Conservation (phyloP, 345 rosid genomes). For the Citrus reticulata region DNA sequence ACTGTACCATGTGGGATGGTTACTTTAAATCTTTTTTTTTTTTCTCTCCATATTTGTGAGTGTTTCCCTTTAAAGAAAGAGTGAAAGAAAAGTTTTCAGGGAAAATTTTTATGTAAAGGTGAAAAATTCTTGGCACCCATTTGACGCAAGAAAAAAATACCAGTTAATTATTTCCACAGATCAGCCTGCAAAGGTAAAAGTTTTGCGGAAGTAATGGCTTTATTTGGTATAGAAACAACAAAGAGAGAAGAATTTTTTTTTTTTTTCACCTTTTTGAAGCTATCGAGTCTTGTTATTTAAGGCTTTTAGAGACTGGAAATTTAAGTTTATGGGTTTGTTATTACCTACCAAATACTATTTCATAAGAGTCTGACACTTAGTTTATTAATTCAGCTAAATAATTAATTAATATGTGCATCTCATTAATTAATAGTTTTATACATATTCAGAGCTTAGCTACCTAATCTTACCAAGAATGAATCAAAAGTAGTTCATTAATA, state of each 20-base stretch:
- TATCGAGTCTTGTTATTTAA: not conserved
- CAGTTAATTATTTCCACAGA: no score
- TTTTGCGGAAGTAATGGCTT: not conserved
- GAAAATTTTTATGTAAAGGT: not conserved
- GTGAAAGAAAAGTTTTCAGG: constrained; percentile 16
- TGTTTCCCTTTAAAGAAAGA: constrained; percentile 1
- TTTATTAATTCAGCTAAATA: not conserved
- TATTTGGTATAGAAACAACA: not conserved
- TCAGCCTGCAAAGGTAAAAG: not conserved
- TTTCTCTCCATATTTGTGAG: not conserved
- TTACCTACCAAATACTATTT: not conserved
- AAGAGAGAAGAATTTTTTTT: not conserved
- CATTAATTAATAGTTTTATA: not conserved
- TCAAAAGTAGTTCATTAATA: no score
- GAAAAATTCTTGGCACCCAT: constrained; percentile 17
- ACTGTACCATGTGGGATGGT: constrained; percentile 9
- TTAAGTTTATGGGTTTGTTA: not conserved
- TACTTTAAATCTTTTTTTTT: constrained; percentile 3
- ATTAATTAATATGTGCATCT: not conserved
- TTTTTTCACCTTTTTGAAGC: not conserved
- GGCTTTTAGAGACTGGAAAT: not conserved
- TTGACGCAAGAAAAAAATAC: constrained; percentile 14
- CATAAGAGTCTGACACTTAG: not conserved
- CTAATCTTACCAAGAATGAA: not conserved
- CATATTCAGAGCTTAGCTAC: not conserved